Evolutionary conservation across 768 basidiomycete species (phyloP).

Genomic region (Lentinula aciculospora): DNA sequence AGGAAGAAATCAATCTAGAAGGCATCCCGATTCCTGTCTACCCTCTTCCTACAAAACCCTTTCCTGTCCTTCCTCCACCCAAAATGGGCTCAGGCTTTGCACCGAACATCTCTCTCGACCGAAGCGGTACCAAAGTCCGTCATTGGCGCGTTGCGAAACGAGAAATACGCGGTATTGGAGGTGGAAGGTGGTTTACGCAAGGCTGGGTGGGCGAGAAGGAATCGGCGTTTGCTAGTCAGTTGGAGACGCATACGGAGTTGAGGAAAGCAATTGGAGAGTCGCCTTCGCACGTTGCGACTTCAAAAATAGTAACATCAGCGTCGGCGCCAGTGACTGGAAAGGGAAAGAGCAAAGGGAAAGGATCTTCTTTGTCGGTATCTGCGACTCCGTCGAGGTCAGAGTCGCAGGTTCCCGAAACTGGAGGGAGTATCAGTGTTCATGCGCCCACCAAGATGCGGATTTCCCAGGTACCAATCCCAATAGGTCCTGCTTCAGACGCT

Average conservation of each 20-base stretch:
- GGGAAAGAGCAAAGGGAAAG: constrained; percentile 34
- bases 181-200: constrained; percentile 74
- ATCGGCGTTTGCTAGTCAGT: constrained; percentile 49
- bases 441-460: constrained; percentile 66
- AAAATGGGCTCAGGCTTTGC: constrained; percentile 71
- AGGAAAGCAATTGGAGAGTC: constrained; percentile 28
- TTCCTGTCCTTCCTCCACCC: constrained; percentile 72
- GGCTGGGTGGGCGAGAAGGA: constrained; percentile 87
- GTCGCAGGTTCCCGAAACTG: constrained; percentile 41
- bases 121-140: constrained; percentile 50
- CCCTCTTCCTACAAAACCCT: constrained; percentile 77
- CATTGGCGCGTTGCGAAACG: constrained; percentile 72
- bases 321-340: constrained; percentile 41
- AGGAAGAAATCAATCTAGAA: constrained; percentile 48
- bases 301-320: constrained; percentile 37
- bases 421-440: constrained; percentile 24
- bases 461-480: constrained; percentile 25
- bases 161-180: constrained; percentile 78
- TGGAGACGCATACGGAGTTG: constrained; percentile 23
- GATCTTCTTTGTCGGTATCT: constrained; percentile 37
- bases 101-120: constrained; percentile 61
- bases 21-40: constrained; percentile 64
- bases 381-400: constrained; percentile 53
- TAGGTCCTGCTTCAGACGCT: constrained; percentile 43
- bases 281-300: constrained; percentile 20